Evolutionary conservation across 371 early-diverging fungal species (phyloP).

Genomic region (Nosema muscidifuracis): DNA sequence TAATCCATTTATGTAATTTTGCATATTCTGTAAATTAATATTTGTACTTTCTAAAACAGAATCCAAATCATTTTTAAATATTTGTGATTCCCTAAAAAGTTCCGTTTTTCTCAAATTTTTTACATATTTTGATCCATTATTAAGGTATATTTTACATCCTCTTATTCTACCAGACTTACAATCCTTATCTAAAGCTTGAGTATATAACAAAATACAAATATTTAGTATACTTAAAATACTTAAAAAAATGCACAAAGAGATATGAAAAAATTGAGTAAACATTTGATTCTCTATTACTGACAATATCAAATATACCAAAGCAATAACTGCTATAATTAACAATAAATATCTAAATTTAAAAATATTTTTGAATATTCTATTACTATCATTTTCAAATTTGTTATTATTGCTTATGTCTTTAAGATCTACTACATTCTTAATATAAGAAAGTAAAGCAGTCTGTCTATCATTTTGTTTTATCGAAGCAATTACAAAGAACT

Average conservation of each 20-base stretch:
- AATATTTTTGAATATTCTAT: conserved; percentile 12
- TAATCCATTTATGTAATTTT: conserved; percentile 10
- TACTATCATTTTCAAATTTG: background rate
- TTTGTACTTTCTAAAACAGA: conserved; percentile 1
- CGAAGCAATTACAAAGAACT: conserved; percentile 4
- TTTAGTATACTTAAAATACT: background rate
- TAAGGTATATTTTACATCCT: conserved; percentile 26
- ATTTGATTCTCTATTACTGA: background rate
- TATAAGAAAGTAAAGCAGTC: background rate
- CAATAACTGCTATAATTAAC: background rate
- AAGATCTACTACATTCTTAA: conserved; percentile 12
- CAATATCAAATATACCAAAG: background rate
- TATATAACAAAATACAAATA: conserved; percentile 19
- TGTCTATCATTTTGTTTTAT: background rate
- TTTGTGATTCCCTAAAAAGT: background rate
- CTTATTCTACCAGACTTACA: conserved; percentile 33
- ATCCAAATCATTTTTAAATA: conserved; percentile 17
- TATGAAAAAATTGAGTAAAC: background rate
- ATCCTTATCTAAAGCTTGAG: conserved; percentile 42
- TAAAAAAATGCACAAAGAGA: background rate
- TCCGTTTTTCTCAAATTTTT: background rate
- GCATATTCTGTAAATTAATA: background rate
- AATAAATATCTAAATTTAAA: background rate
- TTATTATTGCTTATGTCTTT: background rate
- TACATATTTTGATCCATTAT: background rate